Evolutionary conservation across 805 yeast genomes (phyloP).

Genomic region (Saturnispora hagleri): DNA sequence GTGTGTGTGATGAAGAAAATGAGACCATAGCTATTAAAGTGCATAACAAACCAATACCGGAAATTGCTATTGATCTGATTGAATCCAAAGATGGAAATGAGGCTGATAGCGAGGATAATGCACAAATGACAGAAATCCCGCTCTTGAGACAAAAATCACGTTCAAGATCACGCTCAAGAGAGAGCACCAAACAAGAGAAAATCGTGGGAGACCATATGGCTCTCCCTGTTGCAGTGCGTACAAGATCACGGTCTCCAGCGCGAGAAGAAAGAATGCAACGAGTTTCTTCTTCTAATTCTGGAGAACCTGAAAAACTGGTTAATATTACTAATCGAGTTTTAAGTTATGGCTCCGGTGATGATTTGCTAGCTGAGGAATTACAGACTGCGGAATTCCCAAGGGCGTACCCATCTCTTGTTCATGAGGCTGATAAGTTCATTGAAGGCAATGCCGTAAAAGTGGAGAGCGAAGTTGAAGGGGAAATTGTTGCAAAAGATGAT

Average conservation of each 20-base stretch:
- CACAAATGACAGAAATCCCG: neutral
- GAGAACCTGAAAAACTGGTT: slow-evolving; percentile 2
- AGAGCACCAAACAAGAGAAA: neutral
- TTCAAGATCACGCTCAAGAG: slow-evolving; percentile 5
- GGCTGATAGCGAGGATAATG: neutral
- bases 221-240: slow-evolving; percentile 12
- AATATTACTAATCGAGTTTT: slow-evolving; percentile 17
- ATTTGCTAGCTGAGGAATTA: slow-evolving; percentile 10
- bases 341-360: slow-evolving; percentile 23
- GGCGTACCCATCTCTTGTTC: slow-evolving; percentile 17
- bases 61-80: slow-evolving; percentile 3
- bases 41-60: slow-evolving; percentile 1
- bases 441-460: slow-evolving; percentile 13
- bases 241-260: slow-evolving; percentile 22
- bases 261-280: slow-evolving; percentile 16
- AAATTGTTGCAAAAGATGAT: slow-evolving; percentile 1
- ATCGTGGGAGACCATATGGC: slow-evolving; percentile 7
- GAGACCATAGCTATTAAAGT: slow-evolving; percentile 1
- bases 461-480: neutral
- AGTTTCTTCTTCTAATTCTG: neutral
- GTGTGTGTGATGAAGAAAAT: neutral
- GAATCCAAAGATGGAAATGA: neutral
- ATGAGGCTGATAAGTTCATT: slow-evolving; percentile 24
- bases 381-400: slow-evolving; percentile 16
- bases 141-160: slow-evolving; percentile 1